Evolutionary conservation across 495 filamentous ascomycete genomes (phyloP), one percentile per base, ranked within the genome.

Genomic region (Podospora sp.): DNA sequence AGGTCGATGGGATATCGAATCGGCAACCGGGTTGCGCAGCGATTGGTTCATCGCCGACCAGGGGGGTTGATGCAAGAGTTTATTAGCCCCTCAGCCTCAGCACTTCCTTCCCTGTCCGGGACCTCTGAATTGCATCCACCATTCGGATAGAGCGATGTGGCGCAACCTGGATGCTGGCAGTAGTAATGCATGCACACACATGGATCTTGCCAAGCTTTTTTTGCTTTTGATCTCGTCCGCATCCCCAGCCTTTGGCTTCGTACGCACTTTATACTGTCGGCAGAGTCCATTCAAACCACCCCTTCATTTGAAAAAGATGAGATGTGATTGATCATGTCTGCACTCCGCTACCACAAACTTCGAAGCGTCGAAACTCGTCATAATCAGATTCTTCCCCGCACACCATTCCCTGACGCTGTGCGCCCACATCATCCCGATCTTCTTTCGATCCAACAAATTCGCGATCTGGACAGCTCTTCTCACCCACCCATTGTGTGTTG

Each of bases 11-110:
- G 50, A 22, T 53, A 6, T n/a, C 6, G n/a, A n/a, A 18, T 6
- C 5, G 50, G 6, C 21, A 25, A 22, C 51, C 53, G 53, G 53
- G 22, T 57, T 26, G 53, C 26, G 22, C 22, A 57, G 53, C 53
- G 53, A 57, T 57, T 57, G 53, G 53, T 18, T 26, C 20, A 55
- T 24, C 24, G 24, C 18, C n/a, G 16, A n/a, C 22, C 36, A 29
- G n/a, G 49, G 49, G n/a, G 49, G 49, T 53, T 22, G 20, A 53
- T 40, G 62, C 16, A 57, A 6, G 20, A 29, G 33, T 29, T 29
- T 3, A 24, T 57, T 57, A 12, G 27, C 50, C 62, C 50, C 53
- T 46, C 40, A 61, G 26, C 50, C 50, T 36, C 21, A 29, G 49
- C 21, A 29, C 18, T 24, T 27, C 21, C 6, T 53, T 24, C 20